These are phyloP conservation scores for Seiridium unicorne DNA, from an alignment of 2,329 filamentous ascomycete genomes.

Conservation along the genomic window DNA sequence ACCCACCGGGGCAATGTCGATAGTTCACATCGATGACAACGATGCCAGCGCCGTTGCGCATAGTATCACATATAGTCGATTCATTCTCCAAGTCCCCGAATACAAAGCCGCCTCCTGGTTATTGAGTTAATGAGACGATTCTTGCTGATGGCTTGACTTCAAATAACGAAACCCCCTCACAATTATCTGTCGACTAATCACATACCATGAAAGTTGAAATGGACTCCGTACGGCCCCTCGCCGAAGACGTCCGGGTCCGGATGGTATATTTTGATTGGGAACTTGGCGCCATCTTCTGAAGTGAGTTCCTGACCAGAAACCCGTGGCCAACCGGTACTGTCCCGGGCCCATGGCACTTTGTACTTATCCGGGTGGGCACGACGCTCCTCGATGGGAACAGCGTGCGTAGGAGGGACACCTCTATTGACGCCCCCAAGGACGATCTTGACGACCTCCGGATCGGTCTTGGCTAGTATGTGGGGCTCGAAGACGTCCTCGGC, in stretches of 20 bases:
- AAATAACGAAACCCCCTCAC: neutral
- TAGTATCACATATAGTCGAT: conserved; percentile 30
- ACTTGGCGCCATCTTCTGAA: conserved; percentile 26
- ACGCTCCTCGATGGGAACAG: conserved; percentile 25
- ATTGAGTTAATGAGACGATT: neutral
- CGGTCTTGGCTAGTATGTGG: conserved; percentile 24
- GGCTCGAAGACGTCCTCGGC: conserved; percentile 25
- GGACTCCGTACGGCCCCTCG: conserved; percentile 29
- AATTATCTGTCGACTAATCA: neutral
- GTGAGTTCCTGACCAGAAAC: conserved; percentile 23
- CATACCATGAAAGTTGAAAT: conserved; percentile 34
- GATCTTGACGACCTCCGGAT: conserved; percentile 28
- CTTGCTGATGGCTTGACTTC: neutral
- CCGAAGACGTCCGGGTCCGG: conserved; percentile 27
- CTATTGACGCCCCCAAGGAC: conserved; percentile 19
- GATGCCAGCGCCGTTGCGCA: conserved; percentile 34
- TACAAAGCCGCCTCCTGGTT: conserved; percentile 34
- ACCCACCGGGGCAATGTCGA: conserved; percentile 35
- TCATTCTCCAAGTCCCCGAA: conserved; percentile 32
- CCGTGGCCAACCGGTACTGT: conserved; percentile 24
- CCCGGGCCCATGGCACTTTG: conserved; percentile 22
- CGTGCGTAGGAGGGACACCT: conserved; percentile 15
- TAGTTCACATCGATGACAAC: conserved; percentile 38
- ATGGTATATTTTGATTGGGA: conserved; percentile 31
- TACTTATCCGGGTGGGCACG: conserved; percentile 26